Evolutionary conservation across 2,329 filamentous ascomycete genomes (phyloP), one percentile per base, ranked within the genome.

Genomic region (Epichloe festucae): DNA sequence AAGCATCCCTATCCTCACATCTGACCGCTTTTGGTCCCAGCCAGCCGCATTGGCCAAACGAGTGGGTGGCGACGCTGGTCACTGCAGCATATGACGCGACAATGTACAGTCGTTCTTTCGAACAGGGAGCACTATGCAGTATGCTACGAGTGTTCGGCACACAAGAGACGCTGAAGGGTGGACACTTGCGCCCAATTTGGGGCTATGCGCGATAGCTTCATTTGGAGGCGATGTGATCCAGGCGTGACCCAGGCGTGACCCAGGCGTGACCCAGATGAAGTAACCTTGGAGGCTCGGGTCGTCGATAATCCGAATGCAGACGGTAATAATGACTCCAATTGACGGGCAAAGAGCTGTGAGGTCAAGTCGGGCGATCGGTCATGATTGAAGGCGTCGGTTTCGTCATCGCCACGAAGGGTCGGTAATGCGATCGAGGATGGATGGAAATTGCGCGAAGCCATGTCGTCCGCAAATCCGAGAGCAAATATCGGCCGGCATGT

Each of bases 361-460:
- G 15, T 50, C n/a, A 17, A 14, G 42, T 19, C 15, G 19, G 42
- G 36, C 19, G n/a, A 40, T 44, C 34, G 44, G 31, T 10, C 5
- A 34, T 44, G 4, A 19, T 44, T 43, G 5, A 42, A 14, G 23
- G 35, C 36, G 19, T 49, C 48, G 48, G 21, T 54, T 56, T 54
- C 52, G 56, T 54, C 54, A 51, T 50, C 45, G 54, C 53, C 50
- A 53, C 50, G 53, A 55, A 52, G 51, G 53, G 50, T 50, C 42
- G 43, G n/a, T n/a, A 49, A 47, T 52, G 53, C 53, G 53, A 50
- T 54, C 46, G 53, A 48, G 40, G 15, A 40, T 17, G 40, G 31
- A 40, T 43, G 47, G 19, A 27, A 8, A 31, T 36, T 21, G 52
- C 36, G 45, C 46, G 46, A 39, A 17, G 40, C 34, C 52, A 40